These are phyloP conservation scores for Erodium trifolium DNA, from an alignment of 441 rosid species.

Conservation along the genomic window DNA sequence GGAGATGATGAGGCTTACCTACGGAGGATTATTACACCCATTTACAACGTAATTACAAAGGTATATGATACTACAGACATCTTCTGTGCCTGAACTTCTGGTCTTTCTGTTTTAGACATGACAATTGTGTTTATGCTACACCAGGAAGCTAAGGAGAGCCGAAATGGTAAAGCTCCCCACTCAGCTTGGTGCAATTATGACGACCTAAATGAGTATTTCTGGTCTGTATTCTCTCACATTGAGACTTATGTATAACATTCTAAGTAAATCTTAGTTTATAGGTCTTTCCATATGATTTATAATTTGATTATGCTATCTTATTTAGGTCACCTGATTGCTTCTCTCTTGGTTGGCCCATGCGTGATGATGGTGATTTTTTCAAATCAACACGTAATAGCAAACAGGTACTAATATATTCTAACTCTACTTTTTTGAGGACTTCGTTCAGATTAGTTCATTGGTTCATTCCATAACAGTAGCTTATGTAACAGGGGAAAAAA, in stretches of 20 bases:
- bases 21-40: slow-evolving; percentile 85
- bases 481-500: slow-evolving; percentile 50
- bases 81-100: slow-evolving; percentile 10
- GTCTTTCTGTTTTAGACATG: slow-evolving; percentile 23
- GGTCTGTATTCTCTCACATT: slow-evolving; percentile 42
- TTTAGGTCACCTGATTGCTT: slow-evolving; percentile 90
- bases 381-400: slow-evolving; percentile 40
- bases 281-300: neutral
- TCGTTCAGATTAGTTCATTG: neutral
- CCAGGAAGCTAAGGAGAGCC: slow-evolving; percentile 82
- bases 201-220: slow-evolving; percentile 96
- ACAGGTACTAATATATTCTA: neutral
- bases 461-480: slow-evolving; percentile 16
- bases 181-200: slow-evolving; percentile 97
- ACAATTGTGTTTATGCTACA: slow-evolving; percentile 19
- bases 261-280: neutral
- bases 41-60: slow-evolving; percentile 77
- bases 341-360: slow-evolving; percentile 99
- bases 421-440: too few relatives aligned
- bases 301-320: slow-evolving; percentile 11
- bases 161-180: slow-evolving; percentile 78
- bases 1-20: slow-evolving; percentile 97
- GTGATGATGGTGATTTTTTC: slow-evolving; percentile 90
- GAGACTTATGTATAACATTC: neutral
- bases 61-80: slow-evolving; percentile 31